Base-by-base conservation (phyloP, 345 rosid genomes). In the Nephelium lappaceum region DNA sequence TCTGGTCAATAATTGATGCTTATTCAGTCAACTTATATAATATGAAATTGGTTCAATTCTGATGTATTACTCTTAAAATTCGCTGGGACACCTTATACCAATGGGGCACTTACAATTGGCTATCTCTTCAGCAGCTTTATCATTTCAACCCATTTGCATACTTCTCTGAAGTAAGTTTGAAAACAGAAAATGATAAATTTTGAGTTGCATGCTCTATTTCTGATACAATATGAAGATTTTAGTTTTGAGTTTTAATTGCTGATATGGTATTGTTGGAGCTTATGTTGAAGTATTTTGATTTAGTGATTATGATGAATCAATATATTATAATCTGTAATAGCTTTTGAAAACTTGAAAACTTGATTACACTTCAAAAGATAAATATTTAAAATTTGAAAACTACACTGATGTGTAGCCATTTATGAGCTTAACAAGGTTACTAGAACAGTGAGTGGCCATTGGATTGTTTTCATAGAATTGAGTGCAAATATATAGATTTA, bases 1-100 rank as follows among this genome's bases (percentile, higher is more conserved):
- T 24, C 55, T 67, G 66, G 53, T 67, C 67, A 38, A 76, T 25
- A 38, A 36, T 47, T 75, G 72, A n/a, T 39, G 10, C 61, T 38
- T 45, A 45, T 31, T 45, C 51, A 45, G 6, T 53, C 65, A 67
- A 65, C 73, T 55, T 65, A 19, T 2, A 74, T 25, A 49, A 25
- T 49, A 55, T 8, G 18, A 66, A 23, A 76, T 39, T 45, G 11
- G 15, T 51, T 16, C 57, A 3, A 53, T 66, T 4, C 12, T 7
- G 10, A 9, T 63, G 62, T 45, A 19, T 31, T 64, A 61, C 43
- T 27, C 10, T 25, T 27, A 23, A 19, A 27, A 31, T 51, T 66
- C 43, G 11, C 51, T 24, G 58, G 62, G 15, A 45, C 5, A 25
- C 36, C 21, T 6, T 14, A 53, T 5, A 21, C 24, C 51, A 9